Percentiles rank a stretch among this genome's conserved stretches.
Evolutionary conservation across 768 basidiomycete species (phyloP).

Genomic region (Phlebiopsis gigantea): DNA sequence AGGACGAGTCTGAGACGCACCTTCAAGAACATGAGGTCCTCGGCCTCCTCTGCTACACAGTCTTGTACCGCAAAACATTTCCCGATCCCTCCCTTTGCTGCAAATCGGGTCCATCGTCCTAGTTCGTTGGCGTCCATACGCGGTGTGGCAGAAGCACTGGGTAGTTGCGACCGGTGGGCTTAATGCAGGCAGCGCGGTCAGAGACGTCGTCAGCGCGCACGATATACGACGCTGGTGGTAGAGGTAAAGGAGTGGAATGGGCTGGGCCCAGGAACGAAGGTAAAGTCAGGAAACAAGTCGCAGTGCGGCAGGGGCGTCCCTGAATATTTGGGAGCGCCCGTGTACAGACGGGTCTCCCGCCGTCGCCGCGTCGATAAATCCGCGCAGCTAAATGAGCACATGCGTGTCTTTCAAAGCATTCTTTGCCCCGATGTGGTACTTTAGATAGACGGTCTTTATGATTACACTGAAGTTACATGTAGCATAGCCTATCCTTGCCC

Average conservation of each 20-base stretch:
- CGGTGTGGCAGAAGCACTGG: background rate
- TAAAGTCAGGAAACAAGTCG: background rate
- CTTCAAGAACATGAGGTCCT: constrained; percentile 86
- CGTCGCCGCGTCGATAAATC: background rate
- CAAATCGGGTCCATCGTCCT: constrained; percentile 79
- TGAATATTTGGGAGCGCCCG: background rate
- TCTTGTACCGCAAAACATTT: constrained; percentile 69
- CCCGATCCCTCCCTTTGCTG: constrained; percentile 81
- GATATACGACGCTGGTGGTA: background rate
- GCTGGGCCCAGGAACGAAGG: constrained; percentile 4
- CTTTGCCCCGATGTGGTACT: background rate
- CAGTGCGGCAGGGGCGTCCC: background rate
- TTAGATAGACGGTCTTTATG: background rate
- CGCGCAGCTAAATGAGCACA: background rate
- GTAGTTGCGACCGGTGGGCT: background rate
- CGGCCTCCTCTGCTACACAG: constrained; percentile 65
- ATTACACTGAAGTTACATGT: background rate
- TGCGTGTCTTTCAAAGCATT: background rate
- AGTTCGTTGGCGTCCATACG: constrained; percentile 70
- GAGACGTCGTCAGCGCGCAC: background rate
- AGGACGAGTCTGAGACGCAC: constrained; percentile 32
- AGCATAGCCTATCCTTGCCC: background rate
- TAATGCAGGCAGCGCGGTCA: background rate
- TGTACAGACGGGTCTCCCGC: background rate
- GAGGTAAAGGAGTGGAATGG: constrained; percentile 13